Evolutionary conservation across 257 asterid genomes (phyloP), one percentile per base, ranked within the genome.

Genomic region (Solanum chiquidenum): DNA sequence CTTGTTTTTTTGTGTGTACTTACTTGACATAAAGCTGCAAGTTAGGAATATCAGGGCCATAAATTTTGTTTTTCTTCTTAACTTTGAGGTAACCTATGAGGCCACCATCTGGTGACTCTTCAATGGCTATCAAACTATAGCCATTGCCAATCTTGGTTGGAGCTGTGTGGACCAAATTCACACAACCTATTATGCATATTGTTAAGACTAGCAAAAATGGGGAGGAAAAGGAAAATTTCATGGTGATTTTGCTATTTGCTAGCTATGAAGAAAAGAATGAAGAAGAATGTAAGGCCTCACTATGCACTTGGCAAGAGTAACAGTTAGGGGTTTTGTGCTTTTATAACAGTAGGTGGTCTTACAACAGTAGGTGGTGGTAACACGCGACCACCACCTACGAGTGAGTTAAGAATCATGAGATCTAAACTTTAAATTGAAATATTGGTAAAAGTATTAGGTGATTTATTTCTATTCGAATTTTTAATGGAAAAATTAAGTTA

Each of bases 11-110:
- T 62, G 64, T 20, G 64, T 2, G 25, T 35, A 74, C 93, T 93
- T 89, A 95, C 99, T 97, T 97, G 72, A 96, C 98, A 89, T 88
- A 93, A 93, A 97, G 98, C 90, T 96, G 96, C 88, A 97, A 87
- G 83, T 91, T 91, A 46, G 98, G 98, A 72, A 97, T 96, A 89
- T 97, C 99, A 33, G 95, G 91, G 62, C 99, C 98, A 88, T 95
- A 97, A 35, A 95, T 83, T 31, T 83, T 86, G 91, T 92, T 97
- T 85, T 92, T 92, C 92, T 94, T 90, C 92, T 94, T 95, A 21
- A 95, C 92, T 90, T 95, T 95, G 55, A 97, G 99, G n/a, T 91
- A 92, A 52, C 96, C 99, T 10, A 94, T 38, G 77, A 96, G 91
- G 35, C 98, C 99, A 79, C 99, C 98, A 82, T 93, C 91, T 5